Base-by-base conservation (phyloP, 1,284 basidiomycete genomes). In the Exobasidium rhododendri region DNA sequence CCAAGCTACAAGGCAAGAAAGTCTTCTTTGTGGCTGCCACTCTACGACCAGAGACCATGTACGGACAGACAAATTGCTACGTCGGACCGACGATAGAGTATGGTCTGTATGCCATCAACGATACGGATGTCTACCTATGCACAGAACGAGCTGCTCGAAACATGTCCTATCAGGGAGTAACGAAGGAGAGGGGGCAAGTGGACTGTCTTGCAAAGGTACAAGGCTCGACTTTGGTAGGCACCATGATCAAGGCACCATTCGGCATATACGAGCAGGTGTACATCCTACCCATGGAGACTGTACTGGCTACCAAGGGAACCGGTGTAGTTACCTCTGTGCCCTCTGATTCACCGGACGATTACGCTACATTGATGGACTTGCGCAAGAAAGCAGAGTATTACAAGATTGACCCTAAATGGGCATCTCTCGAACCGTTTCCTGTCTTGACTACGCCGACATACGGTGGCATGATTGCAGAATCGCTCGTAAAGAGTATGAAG, bases 241-340 rank as follows among this genome's bases (percentile, higher is more conserved):
- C 94, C 54, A 92, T 88, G 80, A 88, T 98, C 80, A 87, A 88
- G 70, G 94, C 94, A 1, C 93, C 94, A 2, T 88, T 92, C 69
- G 87, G 88, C 20, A 75, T 92, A 62, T 86, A 89, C 79, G 86
- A 88, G 1, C 88, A 96, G 81, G 91, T 97, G 29, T 94, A 94
- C 77, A 91, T 99, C 45, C 82, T 98, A 65, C 96, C 96, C 26
- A 99, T 99, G 96, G 94, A 98, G 74, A 91, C 89, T 67, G 93
- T 98, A 53, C 85, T 97, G 58, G 86, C 93, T 26, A 94, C 90
- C 72, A 98, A 98, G 85, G 96, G 96, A 77, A 98, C 94, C 24
- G 96, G 96, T 75, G 94, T 99, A 43, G 96, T 99, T 71, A 97
- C 94, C 2, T 98, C 92, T 55, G 93, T 97, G 10, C 94, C 96